Evolutionary conservation across 2,329 filamentous ascomycete species (phyloP), one percentile per base, ranked within the genome.

Genomic region (Dactylonectria estremocensis): DNA sequence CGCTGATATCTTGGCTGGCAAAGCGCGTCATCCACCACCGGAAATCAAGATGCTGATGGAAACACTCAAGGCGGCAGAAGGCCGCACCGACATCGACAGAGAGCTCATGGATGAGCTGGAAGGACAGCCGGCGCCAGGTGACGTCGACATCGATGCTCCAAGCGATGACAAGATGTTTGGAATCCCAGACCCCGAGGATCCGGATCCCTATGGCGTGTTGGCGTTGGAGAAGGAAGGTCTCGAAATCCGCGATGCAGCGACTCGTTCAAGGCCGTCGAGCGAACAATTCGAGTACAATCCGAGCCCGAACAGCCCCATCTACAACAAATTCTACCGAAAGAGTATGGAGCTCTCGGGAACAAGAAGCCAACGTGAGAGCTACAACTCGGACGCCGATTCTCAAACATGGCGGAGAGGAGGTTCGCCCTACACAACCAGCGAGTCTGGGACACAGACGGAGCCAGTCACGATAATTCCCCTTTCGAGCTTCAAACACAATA

Each of bases 1-100:
- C 3, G 77, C 81, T 5, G 80, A 81, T 54, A 88, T 88, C 53
- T 69, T 88, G 13, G 80, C 77, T 3, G 86, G 85, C 6, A 82
- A 85, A 56, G 79, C 83, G 6, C 66, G 71, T 0, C 74, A 75
- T 13, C 72, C 69, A 5, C 77, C 76, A 11, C 70, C 69, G 0
- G 74, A 75, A 48, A 71, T 76, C 24, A 76, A 74, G 50, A 77
- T 71, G 72, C 58, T 80, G 45, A 79, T 78, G 78, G 78, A 80
- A 63, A 80, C 78, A 1, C 20, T 80, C 2, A 80, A 79, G 48
- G 76, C 76, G 2, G 78, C 78, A 0, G 78, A 80, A 43, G 80
- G 80, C 9, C 72, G 78, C 1, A 70, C 63, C 0, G 80, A 82
- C 20, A 74, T 81, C 2, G 80, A 82, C 31, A 43, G 31, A 0